Evolutionary conservation across 176 grass and related monocot genomes (phyloP).

Genomic region (Hyparrhenia diplandra): DNA sequence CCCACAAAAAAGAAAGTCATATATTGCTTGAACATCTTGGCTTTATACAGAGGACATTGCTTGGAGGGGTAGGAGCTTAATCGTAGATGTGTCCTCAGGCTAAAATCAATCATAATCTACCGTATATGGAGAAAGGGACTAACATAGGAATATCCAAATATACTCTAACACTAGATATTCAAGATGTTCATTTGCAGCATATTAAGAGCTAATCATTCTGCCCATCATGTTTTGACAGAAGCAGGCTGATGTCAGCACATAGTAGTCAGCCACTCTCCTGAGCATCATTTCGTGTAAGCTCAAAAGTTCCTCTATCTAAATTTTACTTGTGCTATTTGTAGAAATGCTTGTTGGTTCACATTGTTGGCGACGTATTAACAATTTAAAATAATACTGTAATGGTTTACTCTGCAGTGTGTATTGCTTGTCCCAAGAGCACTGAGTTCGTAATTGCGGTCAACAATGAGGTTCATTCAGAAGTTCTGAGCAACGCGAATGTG

Average conservation of each 20-base stretch:
- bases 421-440: background rate
- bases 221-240: background rate
- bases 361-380: background rate
- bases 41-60: no score
- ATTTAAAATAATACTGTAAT: background rate
- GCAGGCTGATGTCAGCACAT: background rate
- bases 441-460: background rate
- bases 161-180: background rate
- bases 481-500: background rate
- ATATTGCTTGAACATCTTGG: no score
- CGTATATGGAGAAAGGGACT: no score
- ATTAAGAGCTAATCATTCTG: no score
- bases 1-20: no score
- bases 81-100: no score
- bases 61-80: no score
- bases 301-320: background rate
- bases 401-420: background rate
- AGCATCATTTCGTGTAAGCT: background rate
- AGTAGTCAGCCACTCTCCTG: background rate
- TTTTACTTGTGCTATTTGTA: background rate
- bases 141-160: no score
- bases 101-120: no score
- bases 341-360: background rate
- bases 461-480: background rate
- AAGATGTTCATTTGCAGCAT: background rate